Conservation (phyloP, 305 asterid genomes). For the Andrographis paniculata region DNA sequence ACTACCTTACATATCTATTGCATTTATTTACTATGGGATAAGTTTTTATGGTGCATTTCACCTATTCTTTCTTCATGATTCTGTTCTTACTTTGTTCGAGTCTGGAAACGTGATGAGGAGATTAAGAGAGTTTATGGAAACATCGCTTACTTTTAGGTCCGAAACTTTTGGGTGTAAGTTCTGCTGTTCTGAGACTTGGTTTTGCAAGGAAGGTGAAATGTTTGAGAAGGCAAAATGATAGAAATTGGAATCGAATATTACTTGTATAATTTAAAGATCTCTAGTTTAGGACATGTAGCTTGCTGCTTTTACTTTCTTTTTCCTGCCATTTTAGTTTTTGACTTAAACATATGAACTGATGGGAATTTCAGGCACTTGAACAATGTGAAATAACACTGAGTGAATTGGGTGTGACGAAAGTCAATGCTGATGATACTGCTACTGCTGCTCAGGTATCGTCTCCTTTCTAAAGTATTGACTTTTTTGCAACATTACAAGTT, state of each 20-base stretch:
- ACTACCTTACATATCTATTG: constrained; percentile 3
- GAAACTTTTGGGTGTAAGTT: not conserved
- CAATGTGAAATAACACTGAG: constrained; percentile 51
- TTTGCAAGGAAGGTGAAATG: not conserved
- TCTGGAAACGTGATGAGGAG: not conserved
- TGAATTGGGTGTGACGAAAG: constrained; percentile 40
- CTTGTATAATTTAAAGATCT: too few relatives aligned
- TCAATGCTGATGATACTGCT: constrained; percentile 53
- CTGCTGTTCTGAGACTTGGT: not conserved
- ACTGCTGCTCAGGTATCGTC: constrained; percentile 63
- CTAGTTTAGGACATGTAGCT: not conserved
- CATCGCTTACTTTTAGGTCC: not conserved
- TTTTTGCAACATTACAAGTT: constrained; percentile 1
- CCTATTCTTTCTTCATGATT: constrained; percentile 5
- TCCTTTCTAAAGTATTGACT: not conserved
- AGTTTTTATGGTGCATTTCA: not conserved
- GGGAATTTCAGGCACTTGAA: constrained; percentile 48
- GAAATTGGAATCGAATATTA: not conserved
- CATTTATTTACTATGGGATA: constrained; percentile 3
- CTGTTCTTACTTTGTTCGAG: not conserved
- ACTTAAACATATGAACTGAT: not conserved
- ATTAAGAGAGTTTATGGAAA: not conserved
- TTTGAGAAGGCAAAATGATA: not conserved
- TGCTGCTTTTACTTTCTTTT: not conserved
- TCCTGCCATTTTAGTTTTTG: not conserved